Evolutionary conservation across 345 rosid species (phyloP).

Genomic region (Moricandia moricandioides): DNA sequence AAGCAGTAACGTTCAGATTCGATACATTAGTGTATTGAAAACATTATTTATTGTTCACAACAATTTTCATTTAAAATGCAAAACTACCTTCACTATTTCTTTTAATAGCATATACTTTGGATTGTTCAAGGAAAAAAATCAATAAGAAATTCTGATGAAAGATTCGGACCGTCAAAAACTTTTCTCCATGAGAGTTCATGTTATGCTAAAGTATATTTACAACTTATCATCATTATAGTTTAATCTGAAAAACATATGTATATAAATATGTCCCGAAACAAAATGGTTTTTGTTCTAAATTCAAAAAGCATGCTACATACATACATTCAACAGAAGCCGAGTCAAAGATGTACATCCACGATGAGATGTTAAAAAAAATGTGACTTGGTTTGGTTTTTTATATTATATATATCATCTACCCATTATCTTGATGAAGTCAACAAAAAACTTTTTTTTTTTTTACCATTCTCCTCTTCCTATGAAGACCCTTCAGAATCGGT

Average conservation of each 20-base stretch:
- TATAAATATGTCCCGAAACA: slow-evolving; percentile 22
- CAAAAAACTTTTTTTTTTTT: slow-evolving; percentile 19
- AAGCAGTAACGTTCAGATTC: slow-evolving; percentile 19
- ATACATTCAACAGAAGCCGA: slow-evolving; percentile 26
- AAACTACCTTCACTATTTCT: not conserved
- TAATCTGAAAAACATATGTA: not conserved
- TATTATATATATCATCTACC: not conserved
- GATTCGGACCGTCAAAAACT: too few species aligned
- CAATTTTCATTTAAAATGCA: not conserved
- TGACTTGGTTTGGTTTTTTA: not conserved
- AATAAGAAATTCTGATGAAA: too few species aligned
- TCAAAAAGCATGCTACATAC: slow-evolving; percentile 33
- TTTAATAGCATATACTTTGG: not conserved
- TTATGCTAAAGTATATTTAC: too few species aligned
- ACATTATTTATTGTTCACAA: slow-evolving; percentile 3
- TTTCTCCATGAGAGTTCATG: too few species aligned
- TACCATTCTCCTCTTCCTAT: not conserved
- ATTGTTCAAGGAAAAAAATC: not conserved
- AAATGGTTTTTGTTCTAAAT: slow-evolving; percentile 15
- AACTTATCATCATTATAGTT: not conserved
- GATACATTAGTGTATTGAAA: not conserved
- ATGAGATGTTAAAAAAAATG: slow-evolving; percentile 24
- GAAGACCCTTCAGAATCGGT: slow-evolving; percentile 26
- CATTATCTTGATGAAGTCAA: slow-evolving; percentile 8
- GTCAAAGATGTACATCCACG: slow-evolving; percentile 44